Base-by-base conservation (phyloP, 2,329 filamentous ascomycete genomes). In the Aspergillus uvarum region DNA sequence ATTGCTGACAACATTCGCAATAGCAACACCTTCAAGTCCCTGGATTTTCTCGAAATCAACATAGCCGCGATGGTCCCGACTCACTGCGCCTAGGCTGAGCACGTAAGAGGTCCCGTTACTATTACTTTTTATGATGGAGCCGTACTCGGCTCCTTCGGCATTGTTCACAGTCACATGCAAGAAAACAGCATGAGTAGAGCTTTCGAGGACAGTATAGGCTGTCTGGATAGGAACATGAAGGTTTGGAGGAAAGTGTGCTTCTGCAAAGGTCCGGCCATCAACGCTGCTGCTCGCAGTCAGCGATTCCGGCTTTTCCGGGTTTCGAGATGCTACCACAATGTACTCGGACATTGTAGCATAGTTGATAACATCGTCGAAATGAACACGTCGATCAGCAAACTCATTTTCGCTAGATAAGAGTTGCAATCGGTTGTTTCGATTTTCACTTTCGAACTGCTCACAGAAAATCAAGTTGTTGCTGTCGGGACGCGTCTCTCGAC, bases 261-360 rank as follows among this genome's bases (percentile, higher is more conserved):
- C 82, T 0, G 94, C 93, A 69, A 95, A 99, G 5, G 81, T 86
- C 63, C 85, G 82, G 57, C 93, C 96, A 71, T 99, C 91, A 48
- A 98, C 81, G 73, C 92, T 97, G 50, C 91, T 86, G 67, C 93
- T 87, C 35, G 94, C 89, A 62, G 87, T 87, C 61, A 97, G 80
- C 2, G 85, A 89, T 44, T 88, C 81, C 58, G 85, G 81, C 42
- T 90, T 86, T 60, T 89, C 83, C 5, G 72, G 70, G 62, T 85
- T 80, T 51, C 83, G 84, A 5, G 89, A 88, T 1, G 93, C 93
- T 53, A 96, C 89, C 44, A 99, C 86, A 70, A 99, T 95, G 74
- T 96, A 99, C 73, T 99, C 95, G 44, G 90, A 89, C 94, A 97
- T 98, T 5, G 90, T 96, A 2, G 92, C 94, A 76, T 96, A 98